Evolutionary conservation across 352 stramenopile species (phyloP).

Genomic region (Pythium dissimile): DNA sequence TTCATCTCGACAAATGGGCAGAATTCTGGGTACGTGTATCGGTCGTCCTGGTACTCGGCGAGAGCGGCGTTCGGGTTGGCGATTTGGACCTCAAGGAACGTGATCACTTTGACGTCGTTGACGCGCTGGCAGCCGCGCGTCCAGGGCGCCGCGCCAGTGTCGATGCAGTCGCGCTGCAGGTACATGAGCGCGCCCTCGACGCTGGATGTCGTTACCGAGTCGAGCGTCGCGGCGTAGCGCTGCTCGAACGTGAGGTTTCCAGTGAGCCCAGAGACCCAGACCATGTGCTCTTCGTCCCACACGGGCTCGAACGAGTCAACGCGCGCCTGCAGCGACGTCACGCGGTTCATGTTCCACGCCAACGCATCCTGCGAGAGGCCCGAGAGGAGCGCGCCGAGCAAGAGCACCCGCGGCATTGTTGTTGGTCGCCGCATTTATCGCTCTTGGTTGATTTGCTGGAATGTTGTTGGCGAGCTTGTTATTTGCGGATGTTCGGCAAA

Average conservation of each 20-base stretch:
- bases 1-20: conserved; percentile 69
- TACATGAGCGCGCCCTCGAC: conserved; percentile 70
- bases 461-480: neutral
- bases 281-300: conserved; percentile 42
- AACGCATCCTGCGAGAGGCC: neutral
- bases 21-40: conserved; percentile 65
- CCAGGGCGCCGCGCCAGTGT: conserved; percentile 35
- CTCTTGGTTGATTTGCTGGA: neutral
- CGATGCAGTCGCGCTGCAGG: conserved; percentile 67
- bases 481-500: too few species aligned
- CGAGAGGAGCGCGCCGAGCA: neutral
- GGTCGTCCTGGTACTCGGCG: conserved; percentile 53
- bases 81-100: conserved; percentile 61
- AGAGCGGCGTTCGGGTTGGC: conserved; percentile 54
- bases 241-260: conserved; percentile 36
- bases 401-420: neutral
- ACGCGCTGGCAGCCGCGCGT: conserved; percentile 34
- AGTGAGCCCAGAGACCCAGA: conserved; percentile 43
- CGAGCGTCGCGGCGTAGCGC: conserved; percentile 44
- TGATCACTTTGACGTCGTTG: conserved; percentile 62
- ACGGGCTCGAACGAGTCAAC: conserved; percentile 47
- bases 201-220: conserved; percentile 69
- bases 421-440: too few species aligned
- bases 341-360: conserved; percentile 40
- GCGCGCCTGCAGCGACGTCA: conserved; percentile 55